These are phyloP conservation scores for Annulohypoxylon maeteangense DNA, from an alignment of 495 filamentous ascomycete genomes.

Conservation along the genomic window DNA sequence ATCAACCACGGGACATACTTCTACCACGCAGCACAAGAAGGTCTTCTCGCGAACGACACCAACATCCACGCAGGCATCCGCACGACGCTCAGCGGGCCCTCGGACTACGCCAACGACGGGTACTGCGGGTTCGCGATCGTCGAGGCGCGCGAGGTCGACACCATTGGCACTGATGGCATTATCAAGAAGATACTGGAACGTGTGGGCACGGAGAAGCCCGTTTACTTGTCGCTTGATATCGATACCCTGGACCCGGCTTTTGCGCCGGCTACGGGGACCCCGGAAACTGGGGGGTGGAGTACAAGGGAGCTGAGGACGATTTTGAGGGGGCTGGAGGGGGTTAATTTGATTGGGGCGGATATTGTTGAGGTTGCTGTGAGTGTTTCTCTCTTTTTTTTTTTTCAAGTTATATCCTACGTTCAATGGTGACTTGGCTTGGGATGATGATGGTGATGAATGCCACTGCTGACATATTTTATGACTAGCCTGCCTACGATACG, in stretches of 20 bases:
- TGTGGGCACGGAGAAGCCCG: constrained; percentile 71
- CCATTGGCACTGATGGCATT: constrained; percentile 70
- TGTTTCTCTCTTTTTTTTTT: constrained; percentile 5
- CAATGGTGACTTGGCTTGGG: background rate
- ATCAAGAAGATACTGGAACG: constrained; percentile 69
- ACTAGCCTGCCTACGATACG: constrained; percentile 84
- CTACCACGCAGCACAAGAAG: constrained; percentile 81
- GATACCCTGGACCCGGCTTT: constrained; percentile 78
- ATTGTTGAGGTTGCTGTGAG: constrained; percentile 80
- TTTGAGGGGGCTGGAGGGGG: constrained; percentile 72
- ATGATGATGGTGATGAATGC: background rate
- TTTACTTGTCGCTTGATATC: constrained; percentile 81
- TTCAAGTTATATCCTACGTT: background rate
- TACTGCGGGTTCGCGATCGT: constrained; percentile 77
- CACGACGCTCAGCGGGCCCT: constrained; percentile 75
- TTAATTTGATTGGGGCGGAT: constrained; percentile 80
- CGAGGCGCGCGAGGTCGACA: constrained; percentile 78
- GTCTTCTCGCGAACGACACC: constrained; percentile 75
- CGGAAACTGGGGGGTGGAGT: constrained; percentile 81
- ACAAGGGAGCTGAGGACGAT: constrained; percentile 78
- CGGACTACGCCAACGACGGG: constrained; percentile 76
- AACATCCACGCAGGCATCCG: constrained; percentile 81
- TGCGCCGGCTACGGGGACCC: constrained; percentile 79
- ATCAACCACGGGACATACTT: constrained; percentile 92
- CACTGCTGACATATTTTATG: background rate